These are phyloP conservation scores for Chrysochromulina parva DNA, from an alignment of 78 protist genomes.

Conservation along the genomic window DNA sequence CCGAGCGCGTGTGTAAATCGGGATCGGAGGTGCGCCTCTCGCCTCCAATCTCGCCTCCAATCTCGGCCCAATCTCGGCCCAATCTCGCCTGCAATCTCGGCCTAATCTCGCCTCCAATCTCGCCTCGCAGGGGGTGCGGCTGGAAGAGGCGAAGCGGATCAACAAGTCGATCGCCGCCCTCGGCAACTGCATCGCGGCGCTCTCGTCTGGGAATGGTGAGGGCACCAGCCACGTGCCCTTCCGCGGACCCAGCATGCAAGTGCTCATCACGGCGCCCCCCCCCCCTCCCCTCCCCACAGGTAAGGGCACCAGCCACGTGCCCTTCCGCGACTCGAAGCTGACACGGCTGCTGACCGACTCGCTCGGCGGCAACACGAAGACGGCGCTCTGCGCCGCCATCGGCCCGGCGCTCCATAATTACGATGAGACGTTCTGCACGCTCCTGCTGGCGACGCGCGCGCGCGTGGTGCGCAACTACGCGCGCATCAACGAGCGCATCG, in stretches of 20 bases:
- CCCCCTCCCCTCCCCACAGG: too few species aligned
- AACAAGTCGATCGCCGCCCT: conserved; percentile 70
- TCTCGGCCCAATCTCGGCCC: too few species aligned
- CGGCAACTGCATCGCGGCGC: conserved; percentile 70
- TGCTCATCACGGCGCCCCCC: too few species aligned
- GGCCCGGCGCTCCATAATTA: conserved; percentile 19
- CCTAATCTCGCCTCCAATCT: too few species aligned
- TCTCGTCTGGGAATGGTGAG: not conserved
- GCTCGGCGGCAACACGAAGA: conserved; percentile 68
- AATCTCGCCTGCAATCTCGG: too few species aligned
- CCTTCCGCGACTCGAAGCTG: conserved; percentile 67
- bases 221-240: conserved; percentile 50
- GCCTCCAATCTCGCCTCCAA: too few species aligned
- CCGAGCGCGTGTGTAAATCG: conserved; percentile 57
- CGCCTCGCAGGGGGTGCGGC: conserved; percentile 36
- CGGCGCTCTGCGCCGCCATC: conserved; percentile 42
- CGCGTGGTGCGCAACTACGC: not conserved
- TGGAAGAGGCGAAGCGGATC: conserved; percentile 74
- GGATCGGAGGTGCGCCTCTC: conserved; percentile 22
- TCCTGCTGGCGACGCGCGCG: conserved; percentile 33
- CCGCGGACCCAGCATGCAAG: not conserved
- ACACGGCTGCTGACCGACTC: conserved; percentile 66
- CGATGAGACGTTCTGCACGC: conserved; percentile 34
- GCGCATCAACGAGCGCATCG: too few species aligned
- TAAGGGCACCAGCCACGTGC: conserved; percentile 16